Evolutionary conservation across 306 rosid species (phyloP), one percentile per base, ranked within the genome.

Genomic region (Cucumis cinereus): DNA sequence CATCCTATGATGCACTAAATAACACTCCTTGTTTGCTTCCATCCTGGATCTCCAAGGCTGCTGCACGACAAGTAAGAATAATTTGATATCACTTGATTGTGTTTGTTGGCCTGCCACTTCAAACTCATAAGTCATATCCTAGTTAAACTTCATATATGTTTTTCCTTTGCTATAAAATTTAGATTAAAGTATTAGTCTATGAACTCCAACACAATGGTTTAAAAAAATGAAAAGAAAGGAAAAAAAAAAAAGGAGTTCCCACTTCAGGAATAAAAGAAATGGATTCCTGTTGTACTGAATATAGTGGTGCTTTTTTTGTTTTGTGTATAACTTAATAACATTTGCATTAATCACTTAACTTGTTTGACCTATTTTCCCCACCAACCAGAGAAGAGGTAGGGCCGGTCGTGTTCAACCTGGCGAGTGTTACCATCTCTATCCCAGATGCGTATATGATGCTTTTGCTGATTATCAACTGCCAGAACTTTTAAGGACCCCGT

Each of bases 341-440:
- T 22, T 47, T 70, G 57, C 13, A 47, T 24, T 26, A 23, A 47
- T 45, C 57, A 45, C 75, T 70, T 23, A 70, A 70, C 54, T 41
- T 23, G 55, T 23, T 24, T 24, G 70, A 62, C 24, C 24, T 30
- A 15, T 23, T 28, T 28, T 58, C 58, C 23, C 40, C 38, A 24
- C 22, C 53, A 41, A 41, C 50, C 70, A 94, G 98, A 91, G 99
- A 88, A 88, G 95, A 89, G 99, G 99, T 81, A 94, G 99, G 86
- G 99, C 99, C 41, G 99, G 99, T 45, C 97, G 96, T 83, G 96
- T 90, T 83, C 97, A 89, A 84, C 86, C 96, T 12, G 99, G 99
- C 53, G 97, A 86, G 83, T 92, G 97, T 85, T 94, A 84, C 82
- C 96, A 87, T 87, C 93, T 94, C 80, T 94, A 92, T 84, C 99